Conservation (phyloP, 306 rosid species). For the Acmispon strigosus region DNA sequence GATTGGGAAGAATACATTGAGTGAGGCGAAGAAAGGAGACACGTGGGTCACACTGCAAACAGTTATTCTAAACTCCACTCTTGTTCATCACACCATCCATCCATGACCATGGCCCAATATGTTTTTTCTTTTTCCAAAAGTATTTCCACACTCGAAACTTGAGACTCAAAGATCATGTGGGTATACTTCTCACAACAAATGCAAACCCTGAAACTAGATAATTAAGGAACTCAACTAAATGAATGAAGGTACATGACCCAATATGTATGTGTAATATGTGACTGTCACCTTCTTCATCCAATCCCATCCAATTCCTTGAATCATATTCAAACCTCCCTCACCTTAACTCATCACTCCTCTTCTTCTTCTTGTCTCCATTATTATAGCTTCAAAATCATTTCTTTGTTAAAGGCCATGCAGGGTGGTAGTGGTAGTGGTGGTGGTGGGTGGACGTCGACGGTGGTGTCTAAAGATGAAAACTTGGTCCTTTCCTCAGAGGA, state of each 20-base stretch:
- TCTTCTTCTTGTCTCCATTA: background rate
- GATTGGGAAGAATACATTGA: background rate
- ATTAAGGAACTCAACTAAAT: no score
- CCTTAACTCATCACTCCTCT: background rate
- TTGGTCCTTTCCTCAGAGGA: slow-evolving; percentile 77
- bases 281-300: background rate
- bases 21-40: background rate
- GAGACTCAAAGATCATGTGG: no score
- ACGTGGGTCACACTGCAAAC: background rate
- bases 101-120: no score
- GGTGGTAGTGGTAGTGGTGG: no score
- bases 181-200: no score
- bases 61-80: background rate
- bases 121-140: no score
- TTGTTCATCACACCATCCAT: background rate
- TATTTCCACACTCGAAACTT: no score
- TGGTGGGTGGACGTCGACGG: no score
- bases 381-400: background rate
- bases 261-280: no score
- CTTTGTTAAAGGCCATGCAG: no score
- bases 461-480: slow-evolving; percentile 62
- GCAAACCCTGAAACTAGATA: no score
- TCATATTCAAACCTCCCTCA: background rate
- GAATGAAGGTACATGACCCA: no score
- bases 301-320: background rate